These are phyloP conservation scores for Persicaria tinctoria DNA, from an alignment of 148 eudicot species.

Conservation along the genomic window DNA sequence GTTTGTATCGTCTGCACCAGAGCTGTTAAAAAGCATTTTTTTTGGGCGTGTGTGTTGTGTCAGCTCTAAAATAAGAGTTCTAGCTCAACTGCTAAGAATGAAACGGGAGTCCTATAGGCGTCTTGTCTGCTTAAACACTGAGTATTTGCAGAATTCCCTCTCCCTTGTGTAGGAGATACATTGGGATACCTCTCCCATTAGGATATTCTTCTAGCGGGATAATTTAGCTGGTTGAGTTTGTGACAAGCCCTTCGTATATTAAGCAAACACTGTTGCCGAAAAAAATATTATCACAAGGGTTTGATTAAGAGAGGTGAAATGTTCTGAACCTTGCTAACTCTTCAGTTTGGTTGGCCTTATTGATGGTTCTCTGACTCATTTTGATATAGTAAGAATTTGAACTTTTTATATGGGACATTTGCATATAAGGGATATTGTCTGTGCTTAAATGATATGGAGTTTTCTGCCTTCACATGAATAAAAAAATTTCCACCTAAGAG, in stretches of 20 bases:
- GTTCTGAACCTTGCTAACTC: background rate
- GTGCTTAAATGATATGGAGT: background rate
- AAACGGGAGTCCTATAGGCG: background rate
- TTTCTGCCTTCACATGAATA: background rate
- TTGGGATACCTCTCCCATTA: background rate
- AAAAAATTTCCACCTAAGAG: background rate
- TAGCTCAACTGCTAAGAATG: background rate
- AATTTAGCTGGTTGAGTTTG: too few species aligned
- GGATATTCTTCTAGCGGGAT: background rate
- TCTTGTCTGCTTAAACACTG: background rate
- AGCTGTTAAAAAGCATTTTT: background rate
- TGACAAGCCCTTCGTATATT: too few species aligned
- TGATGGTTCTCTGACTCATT: background rate
- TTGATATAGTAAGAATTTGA: background rate
- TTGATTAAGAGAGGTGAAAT: background rate
- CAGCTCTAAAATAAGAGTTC: background rate
- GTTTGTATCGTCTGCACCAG: constrained; percentile 30
- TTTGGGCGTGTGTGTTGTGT: background rate
- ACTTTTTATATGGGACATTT: background rate
- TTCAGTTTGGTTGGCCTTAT: background rate
- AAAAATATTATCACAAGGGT: background rate
- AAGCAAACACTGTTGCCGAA: background rate
- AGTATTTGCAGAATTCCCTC: background rate
- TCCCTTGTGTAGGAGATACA: background rate
- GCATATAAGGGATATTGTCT: background rate